Percentiles rank a stretch among this genome's conserved stretches.
phyloP scores from a whole-genome alignment of 2,329 filamentous ascomycete genomes.

The Penicillium psychrosexuale region DNA sequence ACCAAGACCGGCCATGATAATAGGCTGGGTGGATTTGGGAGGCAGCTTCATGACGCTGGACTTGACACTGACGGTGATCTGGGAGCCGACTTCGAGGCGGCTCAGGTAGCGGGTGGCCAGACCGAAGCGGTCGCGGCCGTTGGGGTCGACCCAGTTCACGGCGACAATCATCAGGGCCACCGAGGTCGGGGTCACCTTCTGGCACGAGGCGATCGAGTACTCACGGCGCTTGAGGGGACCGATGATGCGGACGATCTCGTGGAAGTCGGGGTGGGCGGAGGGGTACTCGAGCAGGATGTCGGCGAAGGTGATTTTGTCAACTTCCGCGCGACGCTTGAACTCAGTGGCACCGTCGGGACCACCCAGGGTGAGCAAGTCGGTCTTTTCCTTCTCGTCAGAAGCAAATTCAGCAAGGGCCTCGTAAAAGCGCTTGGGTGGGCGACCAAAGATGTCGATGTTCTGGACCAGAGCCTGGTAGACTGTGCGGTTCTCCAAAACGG shows the following conservation, averaged over 20 bases:
- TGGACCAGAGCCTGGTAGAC: conserved; percentile 88
- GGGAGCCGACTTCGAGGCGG: conserved; percentile 67
- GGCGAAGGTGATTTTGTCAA: conserved; percentile 86
- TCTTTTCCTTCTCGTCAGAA: conserved; percentile 75
- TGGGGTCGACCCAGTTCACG: conserved; percentile 88
- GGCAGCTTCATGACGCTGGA: conserved; percentile 99
- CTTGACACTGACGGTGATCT: conserved; percentile 91
- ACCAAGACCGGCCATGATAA: conserved; percentile 99
- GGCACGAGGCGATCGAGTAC: conserved; percentile 98
- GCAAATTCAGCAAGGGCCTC: conserved; percentile 86
- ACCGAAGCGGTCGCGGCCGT: conserved; percentile 83
- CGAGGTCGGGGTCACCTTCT: conserved; percentile 85
- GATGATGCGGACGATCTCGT: conserved; percentile 84
- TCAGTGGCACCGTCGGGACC: conserved; percentile 77
- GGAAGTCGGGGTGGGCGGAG: conserved; percentile 83
- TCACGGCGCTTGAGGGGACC: conserved; percentile 91
- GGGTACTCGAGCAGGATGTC: conserved; percentile 86
- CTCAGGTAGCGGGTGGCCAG: conserved; percentile 91
- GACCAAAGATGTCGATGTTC: conserved; percentile 94
- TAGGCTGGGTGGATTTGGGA: conserved; percentile 75
- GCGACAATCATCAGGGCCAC: conserved; percentile 96
- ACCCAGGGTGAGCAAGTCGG: conserved; percentile 71
- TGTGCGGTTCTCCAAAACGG: conserved; percentile 78
- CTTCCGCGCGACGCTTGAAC: conserved; percentile 87
- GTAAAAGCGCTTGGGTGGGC: conserved; percentile 97